phyloP scores from a whole-genome alignment of 2,329 filamentous ascomycete genomes.

The Alternaria brassicicola region DNA sequence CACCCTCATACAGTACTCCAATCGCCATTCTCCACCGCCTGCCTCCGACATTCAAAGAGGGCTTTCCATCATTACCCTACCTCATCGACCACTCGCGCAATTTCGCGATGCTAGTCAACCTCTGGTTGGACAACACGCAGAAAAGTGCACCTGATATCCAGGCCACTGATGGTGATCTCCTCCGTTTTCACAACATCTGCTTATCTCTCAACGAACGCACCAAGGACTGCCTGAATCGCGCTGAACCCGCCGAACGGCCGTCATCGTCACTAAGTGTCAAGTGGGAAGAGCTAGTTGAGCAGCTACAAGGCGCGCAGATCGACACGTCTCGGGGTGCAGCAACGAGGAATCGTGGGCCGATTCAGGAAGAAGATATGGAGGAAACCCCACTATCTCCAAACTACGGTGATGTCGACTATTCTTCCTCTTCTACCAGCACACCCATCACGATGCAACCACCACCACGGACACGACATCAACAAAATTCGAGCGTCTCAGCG shows the following conservation, averaged over 20 bases:
- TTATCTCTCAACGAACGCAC: slow-evolving; percentile 55
- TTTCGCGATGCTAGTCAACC: slow-evolving; percentile 79
- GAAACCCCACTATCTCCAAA: slow-evolving; percentile 32
- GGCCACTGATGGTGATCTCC: slow-evolving; percentile 53
- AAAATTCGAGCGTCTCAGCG: slow-evolving; percentile 41
- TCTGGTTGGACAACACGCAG: slow-evolving; percentile 70
- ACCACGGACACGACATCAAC: slow-evolving; percentile 37
- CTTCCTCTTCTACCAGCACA: slow-evolving; percentile 42
- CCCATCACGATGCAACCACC: slow-evolving; percentile 44
- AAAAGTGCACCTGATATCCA: slow-evolving; percentile 48
- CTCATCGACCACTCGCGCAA: slow-evolving; percentile 87
- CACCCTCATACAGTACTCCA: slow-evolving; percentile 89
- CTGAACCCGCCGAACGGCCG: slow-evolving; percentile 60
- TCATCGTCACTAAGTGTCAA: slow-evolving; percentile 55
- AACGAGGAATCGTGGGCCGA: slow-evolving; percentile 38
- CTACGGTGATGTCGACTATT: slow-evolving; percentile 30
- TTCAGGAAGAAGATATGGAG: slow-evolving; percentile 34
- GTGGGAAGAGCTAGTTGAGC: slow-evolving; percentile 61
- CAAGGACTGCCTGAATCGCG: slow-evolving; percentile 57
- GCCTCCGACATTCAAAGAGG: slow-evolving; percentile 80
- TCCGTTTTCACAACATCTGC: slow-evolving; percentile 58
- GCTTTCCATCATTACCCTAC: slow-evolving; percentile 90
- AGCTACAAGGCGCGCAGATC: slow-evolving; percentile 47
- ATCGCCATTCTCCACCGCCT: slow-evolving; percentile 86
- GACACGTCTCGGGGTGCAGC: slow-evolving; percentile 41